Evolutionary conservation across 495 filamentous ascomycete species (phyloP), one percentile per base, ranked within the genome.

Genomic region (Penicillium alfredii): DNA sequence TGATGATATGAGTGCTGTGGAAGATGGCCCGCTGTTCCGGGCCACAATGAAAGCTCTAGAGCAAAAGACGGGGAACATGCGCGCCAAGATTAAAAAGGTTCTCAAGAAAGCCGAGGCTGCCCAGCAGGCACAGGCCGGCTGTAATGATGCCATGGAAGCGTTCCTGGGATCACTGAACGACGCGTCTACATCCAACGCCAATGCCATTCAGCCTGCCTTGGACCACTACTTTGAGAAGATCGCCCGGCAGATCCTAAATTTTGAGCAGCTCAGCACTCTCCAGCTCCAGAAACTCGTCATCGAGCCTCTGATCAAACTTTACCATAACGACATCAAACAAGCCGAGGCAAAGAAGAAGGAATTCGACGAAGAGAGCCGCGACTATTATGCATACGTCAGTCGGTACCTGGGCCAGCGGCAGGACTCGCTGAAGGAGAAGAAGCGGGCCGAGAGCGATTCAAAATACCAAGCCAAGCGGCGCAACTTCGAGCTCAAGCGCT

Each of bases 181-280:
- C 46, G 86, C 87, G 3, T 88, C 90, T 4, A 78, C 78, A 1
- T 89, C 88, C 10, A 97, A 96, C 60, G 85, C 86, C 24, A 90
- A 94, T 51, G 92, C 92, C 1, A 90, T 99, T 13, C 85, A 92
- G 53, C 92, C 92, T 9, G 92, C 90, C 3, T 69, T 97, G 29
- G 92, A 99, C 31, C 90, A 99, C 55, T 99, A 99, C 52, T 99
- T 96, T 41, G 88, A 97, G 55, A 94, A 89, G 53, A 97, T 93
- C 41, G 89, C 88, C 8, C 80, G 80, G 30, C 88, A 96, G 59
- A 97, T 99, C 30, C 65, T 95, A 25, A 51, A 61, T 8, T 97
- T 94, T 41, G 90, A 97, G 63, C 76, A 76, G 44, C 78, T 86
- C 33, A 96, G 95, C 53, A 77, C 85, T 4, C 21, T 63, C 6